Percentiles rank a stretch among this genome's conserved stretches.
Evolutionary conservation across 1,284 basidiomycete genomes (phyloP).

Genomic region (Dichomitus squalens): DNA sequence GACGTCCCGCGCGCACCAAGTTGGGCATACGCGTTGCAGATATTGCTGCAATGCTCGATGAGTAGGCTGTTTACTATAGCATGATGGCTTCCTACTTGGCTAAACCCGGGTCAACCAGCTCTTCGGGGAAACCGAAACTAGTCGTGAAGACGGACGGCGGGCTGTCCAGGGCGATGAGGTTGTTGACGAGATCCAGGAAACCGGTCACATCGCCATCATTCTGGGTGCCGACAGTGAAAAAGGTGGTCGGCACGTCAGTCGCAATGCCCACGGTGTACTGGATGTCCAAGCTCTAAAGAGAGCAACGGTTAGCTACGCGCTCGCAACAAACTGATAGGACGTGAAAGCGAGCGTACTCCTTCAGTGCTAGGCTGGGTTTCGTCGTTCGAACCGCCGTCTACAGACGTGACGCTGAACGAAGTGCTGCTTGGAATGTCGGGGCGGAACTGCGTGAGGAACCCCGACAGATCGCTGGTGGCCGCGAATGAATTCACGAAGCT

Average conservation of each 20-base stretch:
- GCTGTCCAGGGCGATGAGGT: slow-evolving; percentile 29
- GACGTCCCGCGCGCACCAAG: slow-evolving; percentile 65
- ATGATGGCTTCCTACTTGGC: slow-evolving; percentile 46
- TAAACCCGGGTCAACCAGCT: slow-evolving; percentile 45
- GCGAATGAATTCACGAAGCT: slow-evolving; percentile 61
- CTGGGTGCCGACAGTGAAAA: slow-evolving; percentile 21
- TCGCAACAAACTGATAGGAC: not conserved
- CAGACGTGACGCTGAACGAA: slow-evolving; percentile 9
- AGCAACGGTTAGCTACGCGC: not conserved
- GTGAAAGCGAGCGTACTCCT: slow-evolving; percentile 15
- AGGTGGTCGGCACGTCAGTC: slow-evolving; percentile 41
- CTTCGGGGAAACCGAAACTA: slow-evolving; percentile 59
- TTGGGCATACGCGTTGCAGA: slow-evolving; percentile 63
- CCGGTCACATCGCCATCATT: slow-evolving; percentile 26
- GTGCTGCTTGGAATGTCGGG: slow-evolving; percentile 44
- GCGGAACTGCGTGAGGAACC: slow-evolving; percentile 51
- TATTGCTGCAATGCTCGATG: slow-evolving; percentile 27
- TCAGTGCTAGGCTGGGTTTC: slow-evolving; percentile 22
- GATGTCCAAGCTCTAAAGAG: slow-evolving; percentile 53
- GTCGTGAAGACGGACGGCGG: slow-evolving; percentile 37
- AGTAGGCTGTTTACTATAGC: not conserved
- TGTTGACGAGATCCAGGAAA: slow-evolving; percentile 36
- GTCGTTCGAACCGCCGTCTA: slow-evolving; percentile 38
- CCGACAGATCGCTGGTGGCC: slow-evolving; percentile 52
- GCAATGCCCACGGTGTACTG: slow-evolving; percentile 65